phyloP scores from a whole-genome alignment of 495 filamentous ascomycete genomes.

The Delitschia confertaspora region DNA sequence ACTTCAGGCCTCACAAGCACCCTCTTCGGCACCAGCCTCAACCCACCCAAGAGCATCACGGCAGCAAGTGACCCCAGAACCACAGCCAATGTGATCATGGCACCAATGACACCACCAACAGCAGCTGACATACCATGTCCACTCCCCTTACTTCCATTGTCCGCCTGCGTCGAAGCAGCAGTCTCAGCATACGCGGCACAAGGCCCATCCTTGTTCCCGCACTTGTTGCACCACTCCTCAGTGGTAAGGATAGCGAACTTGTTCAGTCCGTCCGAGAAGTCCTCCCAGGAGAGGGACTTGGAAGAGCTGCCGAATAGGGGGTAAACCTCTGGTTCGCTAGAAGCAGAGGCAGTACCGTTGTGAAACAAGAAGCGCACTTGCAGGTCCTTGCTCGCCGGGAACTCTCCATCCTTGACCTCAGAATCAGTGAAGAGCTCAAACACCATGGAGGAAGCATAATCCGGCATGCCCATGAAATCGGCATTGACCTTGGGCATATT shows the following conservation, averaged over 20 bases:
- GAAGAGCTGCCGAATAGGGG: conserved; percentile 55
- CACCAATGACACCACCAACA: conserved; percentile 51
- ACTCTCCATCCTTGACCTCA: conserved; percentile 31
- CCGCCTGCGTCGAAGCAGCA: not conserved
- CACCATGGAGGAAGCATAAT: conserved; percentile 57
- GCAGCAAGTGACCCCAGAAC: conserved; percentile 43
- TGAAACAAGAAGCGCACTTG: conserved; percentile 68
- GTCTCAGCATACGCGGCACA: conserved; percentile 42
- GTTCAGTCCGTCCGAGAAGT: conserved; percentile 53
- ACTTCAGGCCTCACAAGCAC: conserved; percentile 23
- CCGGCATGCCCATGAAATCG: conserved; percentile 62
- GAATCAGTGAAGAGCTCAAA: conserved; percentile 66
- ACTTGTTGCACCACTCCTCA: conserved; percentile 59
- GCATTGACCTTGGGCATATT: conserved; percentile 45
- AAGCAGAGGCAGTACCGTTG: conserved; percentile 59
- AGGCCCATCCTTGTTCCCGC: conserved; percentile 51
- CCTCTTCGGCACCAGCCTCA: conserved; percentile 35
- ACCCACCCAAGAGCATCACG: conserved; percentile 40
- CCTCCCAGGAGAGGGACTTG: conserved; percentile 48
- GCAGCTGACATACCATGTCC: conserved; percentile 36
- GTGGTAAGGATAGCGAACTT: conserved; percentile 52
- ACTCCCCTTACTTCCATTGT: not conserved
- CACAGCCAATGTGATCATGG: conserved; percentile 51
- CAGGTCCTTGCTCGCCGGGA: conserved; percentile 49
- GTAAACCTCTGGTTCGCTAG: conserved; percentile 44